Evolutionary conservation across 306 rosid genomes (phyloP).

Genomic region (Vigna unguiculata): DNA sequence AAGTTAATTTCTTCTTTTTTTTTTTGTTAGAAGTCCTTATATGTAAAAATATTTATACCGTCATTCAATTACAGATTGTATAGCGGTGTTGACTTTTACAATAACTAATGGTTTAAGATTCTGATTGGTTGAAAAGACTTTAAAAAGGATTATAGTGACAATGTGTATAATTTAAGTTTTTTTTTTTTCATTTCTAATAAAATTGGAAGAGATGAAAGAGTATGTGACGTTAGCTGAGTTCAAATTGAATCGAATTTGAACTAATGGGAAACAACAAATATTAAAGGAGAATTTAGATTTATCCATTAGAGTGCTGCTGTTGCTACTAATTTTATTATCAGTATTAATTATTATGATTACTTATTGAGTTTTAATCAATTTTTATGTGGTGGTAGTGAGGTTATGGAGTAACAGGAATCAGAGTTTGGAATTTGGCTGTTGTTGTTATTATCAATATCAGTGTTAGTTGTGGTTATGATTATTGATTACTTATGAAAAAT

Average conservation of each 20-base stretch:
- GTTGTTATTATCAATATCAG: background rate
- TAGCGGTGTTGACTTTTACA: background rate
- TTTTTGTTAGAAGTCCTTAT: too few species aligned
- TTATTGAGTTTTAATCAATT: background rate
- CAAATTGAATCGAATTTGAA: constrained; percentile 4
- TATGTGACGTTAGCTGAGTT: constrained; percentile 9
- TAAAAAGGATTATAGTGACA: background rate
- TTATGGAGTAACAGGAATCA: background rate
- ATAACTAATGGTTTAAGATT: background rate
- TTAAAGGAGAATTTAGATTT: background rate
- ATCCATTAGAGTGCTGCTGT: constrained; percentile 10
- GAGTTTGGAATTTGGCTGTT: constrained; percentile 14
- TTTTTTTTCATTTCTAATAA: background rate
- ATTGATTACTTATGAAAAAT: constrained; percentile 10
- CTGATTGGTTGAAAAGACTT: background rate
- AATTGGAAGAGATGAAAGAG: constrained; percentile 9
- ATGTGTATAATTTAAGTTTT: background rate
- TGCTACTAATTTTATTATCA: background rate
- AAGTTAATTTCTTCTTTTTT: too few species aligned
- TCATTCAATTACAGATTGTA: background rate
- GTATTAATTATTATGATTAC: background rate
- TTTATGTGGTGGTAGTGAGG: background rate
- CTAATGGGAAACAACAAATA: background rate
- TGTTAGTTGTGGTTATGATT: background rate
- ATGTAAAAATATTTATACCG: background rate